Evolutionary conservation across 1,284 basidiomycete species (phyloP), one percentile per base, ranked within the genome.

Genomic region (Cryptococcus amylolentus): DNA sequence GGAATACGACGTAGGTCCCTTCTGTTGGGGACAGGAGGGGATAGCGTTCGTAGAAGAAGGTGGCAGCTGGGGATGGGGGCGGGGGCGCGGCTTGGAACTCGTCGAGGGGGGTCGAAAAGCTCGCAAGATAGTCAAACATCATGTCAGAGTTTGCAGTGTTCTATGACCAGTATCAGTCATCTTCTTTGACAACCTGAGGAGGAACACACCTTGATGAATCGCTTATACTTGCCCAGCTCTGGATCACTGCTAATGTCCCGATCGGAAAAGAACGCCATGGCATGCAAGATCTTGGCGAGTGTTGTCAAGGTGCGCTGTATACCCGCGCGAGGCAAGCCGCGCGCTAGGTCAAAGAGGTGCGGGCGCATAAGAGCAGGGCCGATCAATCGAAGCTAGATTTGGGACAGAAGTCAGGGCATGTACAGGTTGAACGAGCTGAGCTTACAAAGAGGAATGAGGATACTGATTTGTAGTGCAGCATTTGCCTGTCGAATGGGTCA

Each of bases 391-490:
- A 72, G 62, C 67, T 67, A 38, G 2, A 13, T 12, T 46, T 50
- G n/a, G 51, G 51, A 18, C 14, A 14, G 44, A 6, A 23, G 31
- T 31, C 13, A 44, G 23, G 23, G 23, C 6, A 26, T 49, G 41
- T 27, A 8, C 5, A 27, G 40, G 20, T 13, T 20, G 4, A 23
- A 23, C 23, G 23, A 23, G 23, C 3, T 23, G 23, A 48, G 56
- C 60, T 47, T 35, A 67, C 65, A 49, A 72, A 70, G 23, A 72
- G 60, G 49, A 72, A 70, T n/a, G 65, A 69, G 6, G 70, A 68
- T 0, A 72, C 61, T 0, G 68, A 67, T 57, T 69, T 70, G 57
- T 69, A 68, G 2, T 55, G 60, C 27, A 71, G 51, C 18, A 43
- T 59, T 40, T 40, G 42, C 18, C 53, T 62, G 31, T 28, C n/a